Conservation (phyloP, 1,284 basidiomycete species). For the Acaromyces ingoldii region DNA sequence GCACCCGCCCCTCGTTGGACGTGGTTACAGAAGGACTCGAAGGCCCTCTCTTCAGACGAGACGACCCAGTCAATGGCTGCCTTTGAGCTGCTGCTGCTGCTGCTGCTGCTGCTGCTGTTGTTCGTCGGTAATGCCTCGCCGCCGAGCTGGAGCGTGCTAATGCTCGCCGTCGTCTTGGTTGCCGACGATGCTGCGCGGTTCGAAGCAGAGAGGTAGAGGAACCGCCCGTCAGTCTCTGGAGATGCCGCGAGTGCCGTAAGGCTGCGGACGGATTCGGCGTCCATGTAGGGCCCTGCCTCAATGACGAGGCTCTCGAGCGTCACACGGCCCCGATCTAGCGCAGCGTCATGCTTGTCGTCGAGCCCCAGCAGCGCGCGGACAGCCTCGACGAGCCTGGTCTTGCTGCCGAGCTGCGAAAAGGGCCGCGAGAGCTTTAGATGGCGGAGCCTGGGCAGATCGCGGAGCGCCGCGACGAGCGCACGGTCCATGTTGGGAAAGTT, state of each 20-base stretch:
- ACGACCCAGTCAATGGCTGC: neutral
- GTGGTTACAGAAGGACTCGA: neutral
- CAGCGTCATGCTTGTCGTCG: no score
- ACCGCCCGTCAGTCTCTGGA: neutral
- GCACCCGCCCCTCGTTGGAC: no score
- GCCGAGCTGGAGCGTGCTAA: neutral
- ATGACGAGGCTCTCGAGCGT: neutral
- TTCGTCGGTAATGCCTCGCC: neutral
- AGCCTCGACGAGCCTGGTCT: slow-evolving; percentile 2
- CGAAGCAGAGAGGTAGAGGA: neutral
- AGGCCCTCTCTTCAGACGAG: neutral
- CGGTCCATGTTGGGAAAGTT: slow-evolving; percentile 2
- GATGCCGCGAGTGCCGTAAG: neutral
- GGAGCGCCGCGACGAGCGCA: neutral
- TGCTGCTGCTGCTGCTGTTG: neutral
- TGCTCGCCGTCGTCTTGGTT: no score
- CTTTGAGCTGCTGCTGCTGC: neutral
- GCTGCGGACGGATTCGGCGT: neutral
- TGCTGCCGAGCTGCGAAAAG: slow-evolving; percentile 4
- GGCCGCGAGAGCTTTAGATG: neutral
- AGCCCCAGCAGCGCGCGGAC: neutral
- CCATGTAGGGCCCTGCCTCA: slow-evolving; percentile 3
- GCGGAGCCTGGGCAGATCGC: neutral
- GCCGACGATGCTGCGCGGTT: neutral
- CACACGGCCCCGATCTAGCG: no score